Evolutionary conservation across 345 rosid species (phyloP), one percentile per base, ranked within the genome.

Genomic region (Lagerstroemia speciosa): DNA sequence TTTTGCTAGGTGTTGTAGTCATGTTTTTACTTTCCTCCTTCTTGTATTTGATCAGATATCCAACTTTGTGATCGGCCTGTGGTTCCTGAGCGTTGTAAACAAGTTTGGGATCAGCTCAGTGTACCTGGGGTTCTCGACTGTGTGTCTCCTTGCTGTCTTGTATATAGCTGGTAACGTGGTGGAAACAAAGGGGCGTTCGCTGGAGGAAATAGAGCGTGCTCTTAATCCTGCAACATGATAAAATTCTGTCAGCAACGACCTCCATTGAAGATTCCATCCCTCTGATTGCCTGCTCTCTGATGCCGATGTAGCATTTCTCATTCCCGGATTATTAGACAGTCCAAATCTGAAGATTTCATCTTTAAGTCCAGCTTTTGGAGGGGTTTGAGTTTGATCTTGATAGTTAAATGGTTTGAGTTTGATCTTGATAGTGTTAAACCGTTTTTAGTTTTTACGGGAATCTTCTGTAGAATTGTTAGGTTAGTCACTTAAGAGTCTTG

Each of bases 171-270:
- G 84, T 58, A 88, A 90, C 38, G 91, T 94, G 0, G 93, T 94
- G 9, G 99, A 94, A 76, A 94, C 99, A 1, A 94, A 94, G 84
- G 99, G 99, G 48, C 78, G 96, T 24, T 94, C 99, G 29, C 77
- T 94, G 73, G 99, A 91, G 80, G 97, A 94, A 74, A 92, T 94
- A 63, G 99, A 94, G 83, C 92, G 75, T 7, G 98, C 92, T 58
- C 90, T 94, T 48, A 88, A 71, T 62, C 78, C 88, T 0, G 72
- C 78, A n/a, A 60, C 64, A 62, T 87, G 82, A 85, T 66, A 19
- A 8, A 19, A 27, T 22, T 36, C 48, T 19, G 41, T 12, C 6
- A 9, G 63, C 63, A 30, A 19, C 63, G 12, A 27, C 62, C 26
- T 12, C 63, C n/a, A n/a, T 14, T 14, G 11, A 1, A 19, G 29